phyloP scores from a whole-genome alignment of 202 grass and related monocot genomes.

The Elaeis oleifera region DNA sequence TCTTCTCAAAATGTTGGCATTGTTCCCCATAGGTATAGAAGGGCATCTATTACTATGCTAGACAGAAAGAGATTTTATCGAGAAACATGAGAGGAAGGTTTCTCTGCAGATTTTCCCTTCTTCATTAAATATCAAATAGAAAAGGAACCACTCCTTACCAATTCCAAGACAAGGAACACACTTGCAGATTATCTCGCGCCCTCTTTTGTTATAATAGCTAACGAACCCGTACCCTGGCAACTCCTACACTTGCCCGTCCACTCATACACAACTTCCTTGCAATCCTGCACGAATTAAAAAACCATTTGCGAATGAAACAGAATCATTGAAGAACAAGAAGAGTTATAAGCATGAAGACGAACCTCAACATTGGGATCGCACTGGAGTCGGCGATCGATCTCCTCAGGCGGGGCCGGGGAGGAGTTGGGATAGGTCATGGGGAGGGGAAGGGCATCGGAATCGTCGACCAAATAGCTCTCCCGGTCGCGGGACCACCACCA shows the following conservation, averaged over 20 bases:
- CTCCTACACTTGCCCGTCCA: slow-evolving; percentile 97
- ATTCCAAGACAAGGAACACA: slow-evolving; percentile 82
- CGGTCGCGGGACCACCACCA: slow-evolving; percentile 72
- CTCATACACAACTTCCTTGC: slow-evolving; percentile 72
- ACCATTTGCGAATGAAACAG: no score
- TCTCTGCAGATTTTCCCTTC: no score
- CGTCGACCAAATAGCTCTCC: slow-evolving; percentile 88
- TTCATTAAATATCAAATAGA: background rate
- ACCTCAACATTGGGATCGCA: slow-evolving; percentile 69
- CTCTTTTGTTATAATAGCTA: slow-evolving; percentile 82
- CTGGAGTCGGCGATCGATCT: slow-evolving; percentile 40
- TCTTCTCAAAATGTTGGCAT: no score
- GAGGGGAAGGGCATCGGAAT: slow-evolving; percentile 65
- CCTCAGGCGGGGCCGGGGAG: no score
- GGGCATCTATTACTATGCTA: no score
- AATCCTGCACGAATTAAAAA: slow-evolving; percentile 36
- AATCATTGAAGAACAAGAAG: no score
- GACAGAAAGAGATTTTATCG: no score
- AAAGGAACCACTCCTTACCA: slow-evolving; percentile 31
- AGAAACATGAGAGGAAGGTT: no score
- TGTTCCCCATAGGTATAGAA: no score
- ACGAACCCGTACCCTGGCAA: slow-evolving; percentile 88
- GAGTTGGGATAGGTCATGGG: slow-evolving; percentile 64
- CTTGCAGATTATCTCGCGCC: slow-evolving; percentile 93
- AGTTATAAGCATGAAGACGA: background rate